A percentile compares a stretch with the other conserved stretches of the same genome.
These are phyloP conservation scores for Cymbopogon citratus DNA, from an alignment of 176 grass and related monocot genomes.

Conservation along the genomic window DNA sequence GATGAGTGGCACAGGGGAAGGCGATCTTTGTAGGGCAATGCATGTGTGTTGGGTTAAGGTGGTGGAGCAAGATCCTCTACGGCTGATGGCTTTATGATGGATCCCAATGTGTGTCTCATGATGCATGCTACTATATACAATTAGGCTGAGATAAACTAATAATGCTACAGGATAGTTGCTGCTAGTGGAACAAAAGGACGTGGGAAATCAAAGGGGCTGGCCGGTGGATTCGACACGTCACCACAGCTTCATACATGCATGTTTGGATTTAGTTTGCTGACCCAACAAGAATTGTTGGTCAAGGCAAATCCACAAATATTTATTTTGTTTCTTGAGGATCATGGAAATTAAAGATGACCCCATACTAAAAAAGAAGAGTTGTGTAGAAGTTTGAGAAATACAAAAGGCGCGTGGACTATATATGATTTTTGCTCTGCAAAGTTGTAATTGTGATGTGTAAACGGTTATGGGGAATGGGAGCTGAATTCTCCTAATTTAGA, in stretches of 20 bases:
- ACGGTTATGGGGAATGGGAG: not conserved
- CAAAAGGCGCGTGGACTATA: not conserved
- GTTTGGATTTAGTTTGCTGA: too few species aligned
- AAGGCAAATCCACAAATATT: not conserved
- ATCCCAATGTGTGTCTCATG: constrained; percentile 28
- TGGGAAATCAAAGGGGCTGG: too few species aligned
- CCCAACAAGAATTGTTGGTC: not conserved
- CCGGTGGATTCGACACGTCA: not conserved
- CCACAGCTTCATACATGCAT: not conserved
- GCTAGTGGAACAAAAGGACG: not conserved
- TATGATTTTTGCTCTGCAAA: not conserved
- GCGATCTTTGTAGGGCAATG: constrained; percentile 8
- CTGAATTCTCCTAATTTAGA: not conserved
- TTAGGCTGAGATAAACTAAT: not conserved
- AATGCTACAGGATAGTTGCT: not conserved
- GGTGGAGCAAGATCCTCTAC: constrained; percentile 20
- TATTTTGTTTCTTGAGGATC: not conserved
- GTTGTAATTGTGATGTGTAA: not conserved
- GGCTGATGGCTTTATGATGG: constrained; percentile 31
- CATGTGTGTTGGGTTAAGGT: not conserved
- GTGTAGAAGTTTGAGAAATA: not conserved
- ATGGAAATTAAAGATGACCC: not conserved
- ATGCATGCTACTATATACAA: not conserved
- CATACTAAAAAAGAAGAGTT: too few species aligned
- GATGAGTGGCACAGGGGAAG: constrained; percentile 9